Evolutionary conservation across 1,139 yeast genomes (phyloP), one percentile per base, ranked within the genome.

Genomic region (Kurtzmaniella quercitrusa): DNA sequence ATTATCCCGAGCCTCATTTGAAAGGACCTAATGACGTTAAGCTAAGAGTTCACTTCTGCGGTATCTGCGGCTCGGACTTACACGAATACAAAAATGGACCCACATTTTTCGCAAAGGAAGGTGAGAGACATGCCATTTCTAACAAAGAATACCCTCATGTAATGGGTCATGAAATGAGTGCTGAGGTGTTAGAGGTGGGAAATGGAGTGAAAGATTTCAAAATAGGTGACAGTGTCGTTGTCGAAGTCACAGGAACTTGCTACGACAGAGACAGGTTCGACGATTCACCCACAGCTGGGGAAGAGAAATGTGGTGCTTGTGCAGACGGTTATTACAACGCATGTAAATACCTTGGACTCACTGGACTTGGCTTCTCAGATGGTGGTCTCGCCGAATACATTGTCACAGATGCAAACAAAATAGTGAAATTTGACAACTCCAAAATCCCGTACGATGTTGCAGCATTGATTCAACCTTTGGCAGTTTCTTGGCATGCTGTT

Each of bases 61-160:
- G 85, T 23, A 79, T 77, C 39, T 77, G 85, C 57, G 84, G 85
- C 19, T 66, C 80, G 0, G 85, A 80, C 55, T 56, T 80, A 23
- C 81, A 78, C 50, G 83, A 78, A 53, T 77, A 65, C 49, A 59
- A 65, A 37, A 77, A 72, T 25, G 81, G 79, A 1, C 81, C 82
- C 3, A 72, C 73, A 43, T 78, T 78, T 53, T 77, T 77, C 43
- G 50, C 50, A 25, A 40, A 51, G 11, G 58, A 53, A n/a, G 57
- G 58, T 18, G 39, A 50, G 7, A 48, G 48, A 10, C 55, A 59
- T 42, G 55, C 50, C 31, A 56, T 60, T 34, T 52, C 63, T 7
- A 45, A 52, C 27, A 43, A 45, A 25, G 27, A 43, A n/a, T 46
- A 49, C 25, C 47, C 52, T 10, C 60, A 57, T 34, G 66, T 68